Evolutionary conservation across 441 rosid species (phyloP), one percentile per base, ranked within the genome.

Genomic region (Adansonia madagascariensis): DNA sequence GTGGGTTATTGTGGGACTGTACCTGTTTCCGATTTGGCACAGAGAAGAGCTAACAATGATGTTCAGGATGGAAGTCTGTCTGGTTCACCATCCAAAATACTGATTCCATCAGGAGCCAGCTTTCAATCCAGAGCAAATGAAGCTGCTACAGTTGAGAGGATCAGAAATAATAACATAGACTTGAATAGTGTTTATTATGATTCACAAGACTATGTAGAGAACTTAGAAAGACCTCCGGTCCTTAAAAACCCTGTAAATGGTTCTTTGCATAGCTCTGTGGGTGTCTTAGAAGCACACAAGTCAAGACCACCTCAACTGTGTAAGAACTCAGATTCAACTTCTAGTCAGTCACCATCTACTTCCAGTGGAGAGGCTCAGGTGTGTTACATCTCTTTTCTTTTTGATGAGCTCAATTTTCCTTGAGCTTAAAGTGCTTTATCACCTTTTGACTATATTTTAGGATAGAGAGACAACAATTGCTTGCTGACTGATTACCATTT

Each of bases 281-380:
- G 79, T 84, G 41, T 67, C 27, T 68, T 75, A 17, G 84, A 73
- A 20, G 69, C 81, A 60, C 74, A 78, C 71, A 75, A 78, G 75
- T 80, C 73, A 72, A 82, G 86, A 74, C 88, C 84, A 14, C 81
- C 81, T 41, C 85, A 79, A 63, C 72, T 59, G 15, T 83, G 82
- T 77, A 77, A 81, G 71, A 85, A 72, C 79, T 85, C 85, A n/a
- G 88, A 83, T 85, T 84, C 89, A 61, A 78, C 86, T 31, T 80
- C 85, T 79, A 67, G 82, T 57, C 86, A 27, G 62, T 89, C 94
- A 61, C 89, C 90, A 41, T 86, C 87, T 31, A 85, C 84, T 78
- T 89, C 91, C 63, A 82, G 82, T 78, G 89, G 90, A 80, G 92
- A 90, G 65, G 86, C 84, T 82, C 91, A 89, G 94, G 92, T 90